Base-by-base conservation (phyloP, 352 stramenopile species). In the Globisporangium heterothallicum region DNA sequence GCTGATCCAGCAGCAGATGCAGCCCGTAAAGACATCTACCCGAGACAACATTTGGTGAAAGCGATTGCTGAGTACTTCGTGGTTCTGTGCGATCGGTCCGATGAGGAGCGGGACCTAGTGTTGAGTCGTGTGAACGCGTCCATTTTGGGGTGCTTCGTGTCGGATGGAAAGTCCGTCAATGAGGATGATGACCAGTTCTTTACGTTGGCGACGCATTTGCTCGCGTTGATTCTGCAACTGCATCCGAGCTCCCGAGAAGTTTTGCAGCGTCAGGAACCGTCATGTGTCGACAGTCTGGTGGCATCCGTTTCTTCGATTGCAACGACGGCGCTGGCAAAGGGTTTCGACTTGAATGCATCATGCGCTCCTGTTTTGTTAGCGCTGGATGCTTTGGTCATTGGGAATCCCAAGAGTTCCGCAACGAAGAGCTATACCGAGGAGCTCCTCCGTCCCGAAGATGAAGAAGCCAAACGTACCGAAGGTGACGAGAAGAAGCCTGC, bases 181-280 rank as follows among this genome's bases (percentile, higher is more conserved):
- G 44, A 50, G 0, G 32, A n/a, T 9, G 59, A 70, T 8, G 66
- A 61, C 42, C 29, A 42, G 0, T 63, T 69, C 40, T 68, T 86
- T 24, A 74, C 72, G 10, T 76, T 84, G 58, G 29, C 82, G 14
- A 58, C 70, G 24, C 83, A 94, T 59, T 42, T 94, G 41, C 56
- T 94, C 24, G 83, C 83, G 3, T 66, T 92, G 16, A 53, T 94
- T 9, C 59, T 94, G 40, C 80, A 82, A 26, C 47, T 86, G 10
- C 78, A 92, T 48, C 43, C 59, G 7, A 59, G 64, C 6, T 70
- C 72, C 5, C 65, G 74, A 38, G 32, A 50, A 6, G 60, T 71
- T 7, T 64, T 78, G 50, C 56, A 74, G 50, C 56, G 58, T 40
- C 66, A 86, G 30, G 58, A 54, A 9, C 63, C 72, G 25, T 75